Percentiles rank a stretch among this genome's conserved stretches.
Conservation (phyloP, 306 rosid species). For the Parietaria judaica region DNA sequence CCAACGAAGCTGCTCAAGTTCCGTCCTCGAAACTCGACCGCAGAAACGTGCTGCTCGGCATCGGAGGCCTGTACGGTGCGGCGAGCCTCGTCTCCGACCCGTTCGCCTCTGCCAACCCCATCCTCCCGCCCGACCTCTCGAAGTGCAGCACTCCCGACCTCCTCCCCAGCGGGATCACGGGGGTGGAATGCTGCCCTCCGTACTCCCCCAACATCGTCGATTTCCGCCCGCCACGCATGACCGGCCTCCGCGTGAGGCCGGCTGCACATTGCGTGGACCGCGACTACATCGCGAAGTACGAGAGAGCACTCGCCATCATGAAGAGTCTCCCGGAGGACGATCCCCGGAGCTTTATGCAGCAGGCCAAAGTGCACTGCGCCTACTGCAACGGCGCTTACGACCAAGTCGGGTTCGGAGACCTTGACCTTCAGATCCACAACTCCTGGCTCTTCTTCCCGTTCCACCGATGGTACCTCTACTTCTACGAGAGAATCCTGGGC, state of each 20-base stretch:
- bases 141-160: slow-evolving; percentile 43
- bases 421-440: slow-evolving; percentile 61
- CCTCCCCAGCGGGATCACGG: slow-evolving; percentile 18
- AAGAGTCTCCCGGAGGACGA: slow-evolving; percentile 51
- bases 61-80: slow-evolving; percentile 36
- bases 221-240: slow-evolving; percentile 25
- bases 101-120: slow-evolving; percentile 50
- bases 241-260: slow-evolving; percentile 31
- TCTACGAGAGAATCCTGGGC: slow-evolving; percentile 65
- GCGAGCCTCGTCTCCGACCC: slow-evolving; percentile 26
- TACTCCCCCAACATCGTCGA: slow-evolving; percentile 30
- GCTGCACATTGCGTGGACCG: slow-evolving; percentile 45
- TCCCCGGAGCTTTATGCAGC: slow-evolving; percentile 65
- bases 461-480: slow-evolving; percentile 71
- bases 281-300: slow-evolving; percentile 42
- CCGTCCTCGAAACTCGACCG: neutral
- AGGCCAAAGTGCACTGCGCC: slow-evolving; percentile 74
- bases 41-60: slow-evolving; percentile 39
- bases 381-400: slow-evolving; percentile 73
- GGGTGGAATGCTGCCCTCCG: slow-evolving; percentile 71
- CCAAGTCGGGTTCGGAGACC: slow-evolving; percentile 56
- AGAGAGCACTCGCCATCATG: slow-evolving; percentile 52
- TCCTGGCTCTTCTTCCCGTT: slow-evolving; percentile 85
- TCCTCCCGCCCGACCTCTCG: slow-evolving; percentile 39
- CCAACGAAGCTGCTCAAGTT: neutral